phyloP scores from a whole-genome alignment of 805 yeast genomes.

The Schwanniomyces sp. region DNA sequence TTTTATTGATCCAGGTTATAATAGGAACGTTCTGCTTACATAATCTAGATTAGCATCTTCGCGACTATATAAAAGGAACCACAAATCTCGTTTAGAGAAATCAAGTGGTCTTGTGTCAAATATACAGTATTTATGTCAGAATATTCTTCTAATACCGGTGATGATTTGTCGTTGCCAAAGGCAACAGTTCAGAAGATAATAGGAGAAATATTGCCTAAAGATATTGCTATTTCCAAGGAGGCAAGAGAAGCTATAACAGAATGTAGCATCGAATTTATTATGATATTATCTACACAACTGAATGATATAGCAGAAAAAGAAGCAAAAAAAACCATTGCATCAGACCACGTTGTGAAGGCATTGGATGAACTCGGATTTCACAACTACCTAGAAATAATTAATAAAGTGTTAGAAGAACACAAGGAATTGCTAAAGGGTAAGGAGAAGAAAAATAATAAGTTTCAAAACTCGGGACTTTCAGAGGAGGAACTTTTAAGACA shows the following conservation, averaged over 20 bases:
- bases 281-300: slow-evolving; percentile 90
- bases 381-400: slow-evolving; percentile 79
- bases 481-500: slow-evolving; percentile 91
- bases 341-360: slow-evolving; percentile 93
- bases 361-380: slow-evolving; percentile 82
- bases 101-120: neutral
- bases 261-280: slow-evolving; percentile 93
- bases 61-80: slow-evolving; percentile 2
- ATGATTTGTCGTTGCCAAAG: slow-evolving; percentile 45
- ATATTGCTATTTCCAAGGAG: slow-evolving; percentile 84
- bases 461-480: slow-evolving; percentile 86
- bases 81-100: neutral
- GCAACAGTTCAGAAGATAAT: slow-evolving; percentile 97
- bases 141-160: slow-evolving; percentile 32
- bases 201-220: slow-evolving; percentile 86
- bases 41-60: neutral
- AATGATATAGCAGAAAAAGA: slow-evolving; percentile 97
- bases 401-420: slow-evolving; percentile 79
- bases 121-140: slow-evolving; percentile 32
- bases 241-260: slow-evolving; percentile 94
- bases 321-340: slow-evolving; percentile 92
- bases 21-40: neutral
- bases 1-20: too few species aligned
- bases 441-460: slow-evolving; percentile 88
- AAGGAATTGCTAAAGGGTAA: slow-evolving; percentile 85